Conservation (phyloP, 306 rosid genomes). For the Geum urbanum region DNA sequence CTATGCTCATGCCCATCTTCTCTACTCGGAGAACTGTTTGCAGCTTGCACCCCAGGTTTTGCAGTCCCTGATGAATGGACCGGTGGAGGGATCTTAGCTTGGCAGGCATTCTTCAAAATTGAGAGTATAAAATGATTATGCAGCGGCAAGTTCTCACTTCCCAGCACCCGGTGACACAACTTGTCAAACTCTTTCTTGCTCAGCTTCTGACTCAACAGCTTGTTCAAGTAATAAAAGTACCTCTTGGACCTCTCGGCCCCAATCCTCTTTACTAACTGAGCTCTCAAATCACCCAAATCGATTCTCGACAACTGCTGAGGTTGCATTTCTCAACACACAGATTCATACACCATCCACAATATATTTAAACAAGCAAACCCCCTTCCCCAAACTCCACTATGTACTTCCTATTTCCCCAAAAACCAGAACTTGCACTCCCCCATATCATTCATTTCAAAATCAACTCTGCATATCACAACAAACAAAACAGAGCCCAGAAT, state of each 20-base stretch:
- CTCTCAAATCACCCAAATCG: conserved; percentile 86
- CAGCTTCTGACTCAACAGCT: conserved; percentile 81
- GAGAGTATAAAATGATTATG: conserved; percentile 84
- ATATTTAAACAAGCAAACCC: conserved; percentile 27
- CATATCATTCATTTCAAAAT: conserved; percentile 39
- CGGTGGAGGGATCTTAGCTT: conserved; percentile 83
- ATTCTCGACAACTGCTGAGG: conserved; percentile 85
- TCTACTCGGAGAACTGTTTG: conserved; percentile 54
- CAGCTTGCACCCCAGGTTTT: conserved; percentile 50
- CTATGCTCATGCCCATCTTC: conserved; percentile 77
- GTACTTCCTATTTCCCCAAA: conserved; percentile 45
- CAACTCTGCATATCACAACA: conserved; percentile 31
- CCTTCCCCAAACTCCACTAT: conserved; percentile 40
- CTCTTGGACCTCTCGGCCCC: conserved; percentile 71
- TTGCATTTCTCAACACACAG: conserved; percentile 82
- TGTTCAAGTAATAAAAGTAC: conserved; percentile 65
- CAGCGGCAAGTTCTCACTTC: conserved; percentile 74
- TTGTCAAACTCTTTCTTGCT: conserved; percentile 80
- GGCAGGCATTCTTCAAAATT: conserved; percentile 82
- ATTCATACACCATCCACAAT: conserved; percentile 65
- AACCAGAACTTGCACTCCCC: conserved; percentile 48
- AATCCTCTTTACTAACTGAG: conserved; percentile 71
- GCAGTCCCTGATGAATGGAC: conserved; percentile 41
- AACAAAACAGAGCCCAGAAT: conserved; percentile 27
- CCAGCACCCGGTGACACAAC: conserved; percentile 61